Conservation (phyloP, 2,329 filamentous ascomycete genomes). For the Penicillium sp. region DNA sequence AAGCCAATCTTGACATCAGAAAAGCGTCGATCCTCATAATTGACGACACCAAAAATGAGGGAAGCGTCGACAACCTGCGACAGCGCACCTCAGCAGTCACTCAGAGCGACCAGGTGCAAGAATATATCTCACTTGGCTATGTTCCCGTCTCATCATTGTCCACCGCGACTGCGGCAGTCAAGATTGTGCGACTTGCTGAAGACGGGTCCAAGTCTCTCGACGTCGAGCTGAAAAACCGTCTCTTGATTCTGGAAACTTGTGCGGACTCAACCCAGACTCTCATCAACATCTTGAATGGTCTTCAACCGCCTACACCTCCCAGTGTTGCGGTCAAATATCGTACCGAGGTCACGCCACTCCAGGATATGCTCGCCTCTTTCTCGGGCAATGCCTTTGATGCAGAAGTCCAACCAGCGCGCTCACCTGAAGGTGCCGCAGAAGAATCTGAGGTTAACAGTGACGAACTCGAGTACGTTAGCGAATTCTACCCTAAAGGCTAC, state of each 20-base stretch:
- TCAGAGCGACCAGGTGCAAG: conserved; percentile 43
- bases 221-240: conserved; percentile 74
- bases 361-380: conserved; percentile 85
- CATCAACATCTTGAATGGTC: conserved; percentile 67
- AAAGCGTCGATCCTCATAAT: conserved; percentile 80
- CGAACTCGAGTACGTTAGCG: conserved; percentile 49
- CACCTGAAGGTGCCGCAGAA: conserved; percentile 37
- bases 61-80: conserved; percentile 31
- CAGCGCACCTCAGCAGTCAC: conserved; percentile 21
- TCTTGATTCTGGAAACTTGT: conserved; percentile 88
- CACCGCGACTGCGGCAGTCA: conserved; percentile 64
- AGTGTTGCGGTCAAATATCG: conserved; percentile 79
- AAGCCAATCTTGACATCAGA: conserved; percentile 61
- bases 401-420: conserved; percentile 42
- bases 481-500: conserved; percentile 46
- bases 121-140: conserved; percentile 61
- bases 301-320: conserved; percentile 77
- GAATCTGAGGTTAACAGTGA: conserved; percentile 34
- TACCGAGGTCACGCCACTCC: conserved; percentile 76
- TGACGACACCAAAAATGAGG: conserved; percentile 59
- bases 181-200: conserved; percentile 51
- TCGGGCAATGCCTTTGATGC: conserved; percentile 71
- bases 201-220: conserved; percentile 64
- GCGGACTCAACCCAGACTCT: conserved; percentile 95
- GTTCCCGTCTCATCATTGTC: conserved; percentile 85